Percentiles rank a stretch among this genome's conserved stretches.
Conservation (phyloP, 164 flowering plant genomes). For the Aristolochia californica region DNA sequence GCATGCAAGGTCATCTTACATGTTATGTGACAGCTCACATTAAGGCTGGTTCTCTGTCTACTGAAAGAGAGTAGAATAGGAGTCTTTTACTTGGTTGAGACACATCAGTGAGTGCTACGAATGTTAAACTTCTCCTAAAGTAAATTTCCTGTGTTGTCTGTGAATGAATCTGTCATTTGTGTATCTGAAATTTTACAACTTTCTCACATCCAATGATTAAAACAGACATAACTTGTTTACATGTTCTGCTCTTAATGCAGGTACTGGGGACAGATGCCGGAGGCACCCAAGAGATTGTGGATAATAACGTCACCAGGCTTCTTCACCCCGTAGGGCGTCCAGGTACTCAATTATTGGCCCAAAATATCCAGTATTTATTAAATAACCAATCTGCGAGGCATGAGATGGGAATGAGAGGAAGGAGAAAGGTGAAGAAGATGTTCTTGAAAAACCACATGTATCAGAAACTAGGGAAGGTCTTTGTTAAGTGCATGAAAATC, state of each 20-base stretch:
- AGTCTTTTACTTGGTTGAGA: too few relatives aligned
- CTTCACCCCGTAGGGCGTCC: constrained; percentile 77
- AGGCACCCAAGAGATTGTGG: constrained; percentile 84
- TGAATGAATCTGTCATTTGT: too few relatives aligned
- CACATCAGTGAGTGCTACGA: too few relatives aligned
- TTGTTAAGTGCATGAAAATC: constrained; percentile 68
- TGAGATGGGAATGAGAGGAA: constrained; percentile 64
- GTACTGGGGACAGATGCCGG: constrained; percentile 97
- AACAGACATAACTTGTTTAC: too few relatives aligned
- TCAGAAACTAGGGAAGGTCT: constrained; percentile 50
- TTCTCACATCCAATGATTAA: too few relatives aligned
- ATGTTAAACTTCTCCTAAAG: too few relatives aligned
- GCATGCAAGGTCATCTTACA: too few relatives aligned
- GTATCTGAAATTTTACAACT: too few relatives aligned
- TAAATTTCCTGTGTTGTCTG: too few relatives aligned
- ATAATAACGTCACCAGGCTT: constrained; percentile 81
- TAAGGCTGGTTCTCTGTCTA: too few relatives aligned
- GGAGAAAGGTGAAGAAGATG: constrained; percentile 65
- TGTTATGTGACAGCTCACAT: too few relatives aligned
- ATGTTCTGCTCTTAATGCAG: constrained; percentile 25
- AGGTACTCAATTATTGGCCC: constrained; percentile 53
- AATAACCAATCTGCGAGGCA: constrained; percentile 50
- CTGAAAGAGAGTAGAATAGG: too few relatives aligned
- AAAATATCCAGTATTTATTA: constrained; percentile 52
- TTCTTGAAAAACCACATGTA: constrained; percentile 85